Percentiles rank a stretch among this genome's conserved stretches.
phyloP scores from a whole-genome alignment of 2,329 filamentous ascomycete genomes.

The Epichloe baconii region DNA sequence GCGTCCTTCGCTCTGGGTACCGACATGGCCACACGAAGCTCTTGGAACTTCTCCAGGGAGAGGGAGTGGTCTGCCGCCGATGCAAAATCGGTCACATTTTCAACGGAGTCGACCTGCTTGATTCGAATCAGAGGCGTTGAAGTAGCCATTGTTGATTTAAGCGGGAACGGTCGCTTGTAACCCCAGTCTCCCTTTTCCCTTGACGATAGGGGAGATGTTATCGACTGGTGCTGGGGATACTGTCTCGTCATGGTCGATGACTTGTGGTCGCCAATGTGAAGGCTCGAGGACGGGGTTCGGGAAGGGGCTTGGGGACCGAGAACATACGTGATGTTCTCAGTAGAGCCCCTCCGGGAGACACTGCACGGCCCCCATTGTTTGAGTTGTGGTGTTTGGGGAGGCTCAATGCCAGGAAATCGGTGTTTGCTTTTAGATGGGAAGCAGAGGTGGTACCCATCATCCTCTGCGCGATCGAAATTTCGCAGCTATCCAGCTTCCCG shows the following conservation, averaged over 20 bases:
- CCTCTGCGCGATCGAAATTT: slow-evolving; percentile 15
- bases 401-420: slow-evolving; percentile 17
- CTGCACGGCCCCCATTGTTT: slow-evolving; percentile 20
- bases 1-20: slow-evolving; percentile 25
- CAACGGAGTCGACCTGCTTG: slow-evolving; percentile 66
- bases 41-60: slow-evolving; percentile 75
- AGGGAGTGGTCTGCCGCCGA: slow-evolving; percentile 71
- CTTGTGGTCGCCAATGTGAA: slow-evolving; percentile 22
- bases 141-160: slow-evolving; percentile 58
- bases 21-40: slow-evolving; percentile 61
- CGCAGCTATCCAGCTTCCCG: slow-evolving; percentile 6
- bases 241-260: slow-evolving; percentile 46
- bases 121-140: slow-evolving; percentile 66
- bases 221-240: slow-evolving; percentile 71
- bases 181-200: slow-evolving; percentile 80
- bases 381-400: slow-evolving; percentile 13
- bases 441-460: not conserved
- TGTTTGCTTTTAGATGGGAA: not conserved
- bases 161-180: slow-evolving; percentile 70
- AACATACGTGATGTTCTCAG: slow-evolving; percentile 84
- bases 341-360: slow-evolving; percentile 54
- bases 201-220: slow-evolving; percentile 63
- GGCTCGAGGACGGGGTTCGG: slow-evolving; percentile 41
- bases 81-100: slow-evolving; percentile 80
- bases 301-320: slow-evolving; percentile 66